A percentile compares a stretch with the other conserved stretches of the same genome.
Conservation (phyloP, 371 early-diverging fungal genomes). For the Mucor circinelloides region DNA sequence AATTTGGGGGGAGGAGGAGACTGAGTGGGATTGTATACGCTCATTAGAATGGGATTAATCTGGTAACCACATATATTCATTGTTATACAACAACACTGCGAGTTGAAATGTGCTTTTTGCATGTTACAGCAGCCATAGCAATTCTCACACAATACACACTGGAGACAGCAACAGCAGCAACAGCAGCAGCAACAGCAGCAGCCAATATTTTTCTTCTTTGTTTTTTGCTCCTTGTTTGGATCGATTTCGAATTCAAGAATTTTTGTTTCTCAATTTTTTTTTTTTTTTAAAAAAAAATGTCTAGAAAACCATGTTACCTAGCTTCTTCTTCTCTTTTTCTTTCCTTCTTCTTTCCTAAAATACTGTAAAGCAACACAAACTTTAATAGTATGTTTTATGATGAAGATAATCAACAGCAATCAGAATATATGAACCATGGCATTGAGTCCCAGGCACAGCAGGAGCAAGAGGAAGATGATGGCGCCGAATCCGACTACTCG, state of each 20-base stretch:
- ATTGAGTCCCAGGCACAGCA: background rate
- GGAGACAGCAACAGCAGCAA: no score
- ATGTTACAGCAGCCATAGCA: no score
- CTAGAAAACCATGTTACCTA: background rate
- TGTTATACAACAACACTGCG: no score
- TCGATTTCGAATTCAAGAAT: constrained; percentile 35
- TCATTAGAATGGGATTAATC: no score
- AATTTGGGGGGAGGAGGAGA: background rate
- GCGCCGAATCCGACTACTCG: constrained; percentile 42
- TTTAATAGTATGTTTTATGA: constrained; percentile 11
- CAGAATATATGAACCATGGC: background rate
- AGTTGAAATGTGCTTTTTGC: no score
- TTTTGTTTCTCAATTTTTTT: constrained; percentile 2
- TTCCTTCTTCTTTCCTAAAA: constrained; percentile 1
- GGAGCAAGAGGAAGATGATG: constrained; percentile 18
- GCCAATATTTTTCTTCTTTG: background rate
- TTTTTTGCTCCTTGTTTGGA: constrained; percentile 21
- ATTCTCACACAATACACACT: no score
- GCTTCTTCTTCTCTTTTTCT: constrained; percentile 11
- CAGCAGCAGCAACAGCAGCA: background rate
- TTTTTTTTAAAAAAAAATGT: background rate
- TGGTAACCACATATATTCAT: no score
- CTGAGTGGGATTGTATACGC: no score
- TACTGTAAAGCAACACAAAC: background rate
- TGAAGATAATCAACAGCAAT: constrained; percentile 4